Evolutionary conservation across 805 yeast species (phyloP).

Genomic region (Wickerhamiella shivajii): DNA sequence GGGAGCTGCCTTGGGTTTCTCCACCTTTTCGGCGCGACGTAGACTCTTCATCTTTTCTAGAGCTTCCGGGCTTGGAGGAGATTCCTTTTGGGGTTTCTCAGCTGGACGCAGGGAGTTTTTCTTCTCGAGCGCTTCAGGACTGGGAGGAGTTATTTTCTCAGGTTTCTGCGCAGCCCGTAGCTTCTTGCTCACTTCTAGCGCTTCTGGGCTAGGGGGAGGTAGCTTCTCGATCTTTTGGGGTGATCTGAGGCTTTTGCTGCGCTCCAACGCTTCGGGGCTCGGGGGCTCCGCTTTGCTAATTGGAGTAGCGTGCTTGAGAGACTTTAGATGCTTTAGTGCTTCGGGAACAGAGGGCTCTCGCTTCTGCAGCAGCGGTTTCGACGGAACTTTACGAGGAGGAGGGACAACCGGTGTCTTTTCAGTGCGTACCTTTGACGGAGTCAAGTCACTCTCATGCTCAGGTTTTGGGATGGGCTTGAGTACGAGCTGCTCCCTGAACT

Average conservation of each 20-base stretch:
- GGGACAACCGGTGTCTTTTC: not conserved
- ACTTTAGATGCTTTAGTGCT: conserved; percentile 1
- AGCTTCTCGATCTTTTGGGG: conserved; percentile 1
- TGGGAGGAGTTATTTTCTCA: conserved; percentile 5
- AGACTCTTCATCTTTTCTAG: not conserved
- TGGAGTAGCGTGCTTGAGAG: conserved; percentile 2
- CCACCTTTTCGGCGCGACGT: no score
- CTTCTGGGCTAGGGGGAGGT: conserved; percentile 2
- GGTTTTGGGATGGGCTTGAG: not conserved
- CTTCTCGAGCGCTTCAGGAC: conserved; percentile 6
- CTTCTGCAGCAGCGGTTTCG: not conserved
- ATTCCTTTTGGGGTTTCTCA: not conserved
- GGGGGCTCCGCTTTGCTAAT: not conserved
- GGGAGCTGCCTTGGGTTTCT: not conserved
- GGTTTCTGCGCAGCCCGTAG: conserved; percentile 2
- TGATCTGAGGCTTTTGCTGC: conserved; percentile 1
- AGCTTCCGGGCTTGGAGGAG: conserved; percentile 1
- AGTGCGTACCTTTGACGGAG: no score
- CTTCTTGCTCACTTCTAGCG: not conserved
- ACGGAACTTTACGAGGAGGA: not conserved
- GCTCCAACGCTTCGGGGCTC: conserved; percentile 5
- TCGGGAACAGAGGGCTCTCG: conserved; percentile 5
- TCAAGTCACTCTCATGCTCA: no score
- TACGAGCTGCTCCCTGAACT: conserved; percentile 2
- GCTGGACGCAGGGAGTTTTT: conserved; percentile 3